Percentiles rank a stretch among this genome's conserved stretches.
Evolutionary conservation across 768 basidiomycete species (phyloP).

Genomic region (Rhodotorula graminis): DNA sequence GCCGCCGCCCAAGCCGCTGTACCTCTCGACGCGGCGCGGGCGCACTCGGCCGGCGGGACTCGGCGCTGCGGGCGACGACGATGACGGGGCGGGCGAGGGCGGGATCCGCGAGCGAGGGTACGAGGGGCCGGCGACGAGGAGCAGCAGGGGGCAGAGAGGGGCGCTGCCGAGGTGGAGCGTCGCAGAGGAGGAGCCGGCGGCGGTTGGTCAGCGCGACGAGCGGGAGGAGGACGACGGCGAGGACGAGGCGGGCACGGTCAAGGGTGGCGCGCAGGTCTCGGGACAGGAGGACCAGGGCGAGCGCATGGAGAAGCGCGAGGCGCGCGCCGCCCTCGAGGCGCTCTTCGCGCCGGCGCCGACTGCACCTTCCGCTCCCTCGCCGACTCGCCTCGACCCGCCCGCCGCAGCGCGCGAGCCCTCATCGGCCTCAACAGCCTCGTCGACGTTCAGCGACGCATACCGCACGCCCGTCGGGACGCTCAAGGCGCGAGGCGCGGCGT

Average conservation of each 20-base stretch:
- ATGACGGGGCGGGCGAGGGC: neutral
- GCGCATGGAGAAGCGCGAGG: neutral
- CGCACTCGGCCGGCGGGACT: neutral
- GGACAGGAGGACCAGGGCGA: neutral
- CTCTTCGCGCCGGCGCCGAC: neutral
- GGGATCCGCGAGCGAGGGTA: neutral
- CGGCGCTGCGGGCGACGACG: neutral
- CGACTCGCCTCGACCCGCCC: neutral
- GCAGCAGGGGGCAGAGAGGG: neutral
- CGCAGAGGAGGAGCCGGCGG: neutral
- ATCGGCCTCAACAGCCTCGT: neutral
- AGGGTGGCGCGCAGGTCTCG: neutral
- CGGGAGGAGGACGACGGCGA: neutral
- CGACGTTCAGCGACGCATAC: neutral
- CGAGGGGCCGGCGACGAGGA: neutral
- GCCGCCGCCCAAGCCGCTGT: slow-evolving; percentile 31
- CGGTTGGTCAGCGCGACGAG: too few species aligned
- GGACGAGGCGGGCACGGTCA: neutral
- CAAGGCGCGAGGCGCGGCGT: neutral
- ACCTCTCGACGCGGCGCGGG: slow-evolving; percentile 17
- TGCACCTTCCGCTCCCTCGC: neutral
- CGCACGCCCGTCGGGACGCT: slow-evolving; percentile 7
- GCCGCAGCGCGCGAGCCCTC: neutral
- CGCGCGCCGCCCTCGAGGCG: neutral
- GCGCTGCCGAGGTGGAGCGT: slow-evolving; percentile 1